These are phyloP conservation scores for Pyrenochaeta sp. DNA, from an alignment of 2,329 filamentous ascomycete genomes.

Conservation along the genomic window DNA sequence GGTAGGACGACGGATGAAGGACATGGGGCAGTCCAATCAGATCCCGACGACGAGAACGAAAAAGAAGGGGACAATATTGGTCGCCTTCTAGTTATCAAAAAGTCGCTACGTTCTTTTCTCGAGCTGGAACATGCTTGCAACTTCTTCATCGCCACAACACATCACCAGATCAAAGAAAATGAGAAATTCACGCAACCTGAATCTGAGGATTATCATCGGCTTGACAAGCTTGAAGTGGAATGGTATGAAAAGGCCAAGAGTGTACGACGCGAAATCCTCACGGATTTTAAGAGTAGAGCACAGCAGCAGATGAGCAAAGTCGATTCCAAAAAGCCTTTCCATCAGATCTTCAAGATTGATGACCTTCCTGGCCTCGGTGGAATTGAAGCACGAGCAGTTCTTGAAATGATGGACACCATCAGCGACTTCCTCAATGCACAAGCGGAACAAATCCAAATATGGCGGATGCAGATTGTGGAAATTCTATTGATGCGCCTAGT, in stretches of 20 bases:
- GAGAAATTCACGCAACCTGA: constrained; percentile 68
- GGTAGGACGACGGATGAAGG: constrained; percentile 14
- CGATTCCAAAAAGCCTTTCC: constrained; percentile 23
- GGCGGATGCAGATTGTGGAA: constrained; percentile 75
- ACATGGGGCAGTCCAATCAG: constrained; percentile 40
- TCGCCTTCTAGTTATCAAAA: constrained; percentile 66
- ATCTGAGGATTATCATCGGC: constrained; percentile 68
- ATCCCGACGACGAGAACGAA: constrained; percentile 47
- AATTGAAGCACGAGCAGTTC: constrained; percentile 73
- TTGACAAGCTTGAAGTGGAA: constrained; percentile 75
- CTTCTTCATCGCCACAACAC: constrained; percentile 85
- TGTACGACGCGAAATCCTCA: constrained; percentile 80
- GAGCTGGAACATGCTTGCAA: constrained; percentile 82
- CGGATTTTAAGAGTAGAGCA: constrained; percentile 64
- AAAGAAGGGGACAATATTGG: constrained; percentile 48
- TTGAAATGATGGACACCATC: constrained; percentile 72
- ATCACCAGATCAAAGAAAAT: constrained; percentile 82
- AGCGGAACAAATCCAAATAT: constrained; percentile 73
- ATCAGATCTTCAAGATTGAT: constrained; percentile 50
- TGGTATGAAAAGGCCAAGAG: constrained; percentile 80
- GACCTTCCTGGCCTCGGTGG: constrained; percentile 68
- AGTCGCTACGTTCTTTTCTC: constrained; percentile 73
- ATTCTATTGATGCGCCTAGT: constrained; percentile 78
- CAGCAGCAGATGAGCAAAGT: constrained; percentile 69
- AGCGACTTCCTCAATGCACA: constrained; percentile 74